Base-by-base conservation (phyloP, 2,329 filamentous ascomycete genomes). In the Paraconiothyrium brasiliense region DNA sequence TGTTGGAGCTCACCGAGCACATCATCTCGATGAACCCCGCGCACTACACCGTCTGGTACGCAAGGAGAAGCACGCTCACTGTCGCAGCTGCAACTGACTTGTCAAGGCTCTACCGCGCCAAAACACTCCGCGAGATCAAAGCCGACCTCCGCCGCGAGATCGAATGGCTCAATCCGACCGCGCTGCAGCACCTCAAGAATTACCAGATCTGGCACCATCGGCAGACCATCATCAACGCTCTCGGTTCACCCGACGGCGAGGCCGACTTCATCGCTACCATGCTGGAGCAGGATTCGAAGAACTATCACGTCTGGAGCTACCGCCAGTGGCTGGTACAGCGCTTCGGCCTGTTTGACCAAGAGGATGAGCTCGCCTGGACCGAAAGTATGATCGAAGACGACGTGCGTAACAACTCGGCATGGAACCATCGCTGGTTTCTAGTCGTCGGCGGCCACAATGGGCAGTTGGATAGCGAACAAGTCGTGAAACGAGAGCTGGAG, bases 261-360 rank as follows among this genome's bases (percentile, higher is more conserved):
- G 84, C 85, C 22, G 84, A 84, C 14, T 98, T 98, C 77, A 86
- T 97, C 62, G 86, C 85, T 61, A 80, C 85, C 50, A 98, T 99
- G 87, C 89, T 99, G 58, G 86, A 85, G 44, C 86, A 91, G 70
- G 95, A 99, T 77, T 88, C 91, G 54, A 99, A 99, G 82, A 99
- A 99, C 83, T 98, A 99, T 78, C 95, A 99, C 77, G 95, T 98
- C 51, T 99, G 95, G 95, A 93, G 90, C 58, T 99, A 98, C 82
- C 86, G 95, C 61, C 93, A 97, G 77, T 84, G 90, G 88, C 76
- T 90, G 81, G 84, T 97, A 79, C 85, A 87, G 67, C 82, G 86
- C 54, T 89, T 91, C 78, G 78, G 78, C 54, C 79, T 89, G 49
- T 78, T 75, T 46, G 83, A 84, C 54, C 68, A 74, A 51, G 89